Evolutionary conservation across 257 asterid species (phyloP).

Genomic region (Petunia axillaris): DNA sequence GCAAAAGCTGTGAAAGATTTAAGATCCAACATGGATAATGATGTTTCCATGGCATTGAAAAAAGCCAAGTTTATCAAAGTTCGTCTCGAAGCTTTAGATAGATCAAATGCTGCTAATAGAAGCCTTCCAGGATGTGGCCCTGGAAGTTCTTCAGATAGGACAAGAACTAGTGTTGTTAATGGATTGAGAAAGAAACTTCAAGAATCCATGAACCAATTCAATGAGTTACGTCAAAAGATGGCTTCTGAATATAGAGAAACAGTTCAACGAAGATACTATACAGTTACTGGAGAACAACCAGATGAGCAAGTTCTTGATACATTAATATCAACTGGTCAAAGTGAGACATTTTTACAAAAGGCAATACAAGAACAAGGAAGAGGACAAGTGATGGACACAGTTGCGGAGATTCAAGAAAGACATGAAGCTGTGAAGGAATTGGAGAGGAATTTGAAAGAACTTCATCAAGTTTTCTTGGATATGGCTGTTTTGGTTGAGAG

Average conservation of each 20-base stretch:
- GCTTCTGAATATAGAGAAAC: constrained; percentile 46
- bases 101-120: constrained; percentile 43
- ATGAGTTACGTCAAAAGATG: constrained; percentile 43
- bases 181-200: constrained; percentile 47
- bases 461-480: too few species aligned
- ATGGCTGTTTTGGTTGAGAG: constrained; percentile 23
- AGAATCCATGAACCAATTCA: constrained; percentile 48
- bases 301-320: constrained; percentile 37
- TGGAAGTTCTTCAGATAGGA: constrained; percentile 44
- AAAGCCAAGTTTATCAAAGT: constrained; percentile 47
- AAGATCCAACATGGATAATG: constrained; percentile 43
- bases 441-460: too few species aligned
- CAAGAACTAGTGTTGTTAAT: constrained; percentile 43
- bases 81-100: constrained; percentile 38
- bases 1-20: constrained; percentile 43
- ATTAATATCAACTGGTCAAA: constrained; percentile 10
- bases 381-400: constrained; percentile 49
- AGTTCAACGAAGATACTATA: constrained; percentile 42
- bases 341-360: constrained; percentile 36
- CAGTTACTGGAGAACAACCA: constrained; percentile 48
- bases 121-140: constrained; percentile 48
- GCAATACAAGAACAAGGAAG: constrained; percentile 52
- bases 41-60: constrained; percentile 31
- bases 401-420: constrained; percentile 38
- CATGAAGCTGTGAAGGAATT: too few species aligned